Evolutionary conservation across 2,329 filamentous ascomycete species (phyloP).

Genomic region (Aspergillus costaricaensis): DNA sequence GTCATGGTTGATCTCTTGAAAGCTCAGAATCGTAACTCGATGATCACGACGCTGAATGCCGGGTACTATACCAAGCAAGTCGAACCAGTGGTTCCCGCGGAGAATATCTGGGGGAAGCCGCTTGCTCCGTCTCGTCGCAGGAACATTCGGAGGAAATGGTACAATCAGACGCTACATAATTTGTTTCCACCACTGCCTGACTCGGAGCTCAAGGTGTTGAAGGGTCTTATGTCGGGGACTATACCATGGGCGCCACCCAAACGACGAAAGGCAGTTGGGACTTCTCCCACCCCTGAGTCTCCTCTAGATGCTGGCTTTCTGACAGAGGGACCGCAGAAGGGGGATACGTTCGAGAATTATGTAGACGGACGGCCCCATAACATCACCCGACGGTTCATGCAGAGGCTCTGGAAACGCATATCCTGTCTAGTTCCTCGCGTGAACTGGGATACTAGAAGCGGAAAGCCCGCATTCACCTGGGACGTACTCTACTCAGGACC

Average conservation of each 20-base stretch:
- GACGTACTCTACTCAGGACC: constrained; percentile 11
- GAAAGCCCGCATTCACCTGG: constrained; percentile 35
- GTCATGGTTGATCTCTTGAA: constrained; percentile 36
- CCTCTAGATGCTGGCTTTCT: constrained; percentile 32
- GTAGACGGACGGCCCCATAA: constrained; percentile 41
- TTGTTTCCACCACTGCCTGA: constrained; percentile 44
- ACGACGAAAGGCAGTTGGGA: constrained; percentile 23
- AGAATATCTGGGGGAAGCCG: constrained; percentile 40
- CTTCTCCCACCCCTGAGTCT: constrained; percentile 4
- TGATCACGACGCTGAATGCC: constrained; percentile 26
- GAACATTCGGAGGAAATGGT: constrained; percentile 44
- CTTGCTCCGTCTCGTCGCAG: constrained; percentile 31
- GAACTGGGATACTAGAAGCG: constrained; percentile 21
- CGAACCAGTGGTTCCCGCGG: constrained; percentile 35
- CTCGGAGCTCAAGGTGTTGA: constrained; percentile 36
- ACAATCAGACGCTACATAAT: constrained; percentile 30
- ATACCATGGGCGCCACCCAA: constrained; percentile 34
- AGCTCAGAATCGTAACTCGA: constrained; percentile 36
- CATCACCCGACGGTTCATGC: constrained; percentile 44
- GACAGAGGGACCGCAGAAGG: constrained; percentile 39
- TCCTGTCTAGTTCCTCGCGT: constrained; percentile 36
- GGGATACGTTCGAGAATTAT: constrained; percentile 36
- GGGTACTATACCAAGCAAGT: constrained; percentile 28
- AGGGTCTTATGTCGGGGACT: constrained; percentile 36
- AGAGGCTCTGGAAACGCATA: constrained; percentile 40